phyloP scores from a whole-genome alignment of 1,284 basidiomycete species.

The Pseudozyma sp. region DNA sequence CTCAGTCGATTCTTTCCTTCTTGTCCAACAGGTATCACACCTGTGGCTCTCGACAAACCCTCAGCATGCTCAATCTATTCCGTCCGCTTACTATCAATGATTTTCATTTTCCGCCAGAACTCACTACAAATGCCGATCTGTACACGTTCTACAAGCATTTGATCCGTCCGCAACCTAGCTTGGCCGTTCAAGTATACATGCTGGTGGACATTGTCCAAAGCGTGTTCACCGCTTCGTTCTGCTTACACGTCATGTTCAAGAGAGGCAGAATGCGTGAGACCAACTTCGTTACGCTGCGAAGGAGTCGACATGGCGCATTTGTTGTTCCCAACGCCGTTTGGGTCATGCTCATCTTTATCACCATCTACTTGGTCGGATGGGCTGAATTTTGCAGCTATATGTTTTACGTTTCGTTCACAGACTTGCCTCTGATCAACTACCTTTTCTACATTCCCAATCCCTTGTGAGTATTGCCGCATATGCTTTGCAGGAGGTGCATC shows the following conservation, averaged over 20 bases:
- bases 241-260: constrained; percentile 12
- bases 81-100: background rate
- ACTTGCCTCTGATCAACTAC: constrained; percentile 10
- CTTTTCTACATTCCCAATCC: constrained; percentile 18
- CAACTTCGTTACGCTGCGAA: constrained; percentile 5
- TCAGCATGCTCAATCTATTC: too few species aligned
- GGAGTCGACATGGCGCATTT: constrained; percentile 12
- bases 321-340: constrained; percentile 27
- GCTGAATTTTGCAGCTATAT: constrained; percentile 8
- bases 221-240: constrained; percentile 11
- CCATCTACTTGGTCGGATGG: constrained; percentile 4
- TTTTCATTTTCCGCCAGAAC: background rate
- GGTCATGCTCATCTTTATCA: background rate
- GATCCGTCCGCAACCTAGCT: constrained; percentile 9
- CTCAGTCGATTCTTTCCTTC: too few species aligned
- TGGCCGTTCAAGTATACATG: constrained; percentile 23
- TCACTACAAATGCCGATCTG: constrained; percentile 13
- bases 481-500: too few species aligned
- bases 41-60: too few species aligned
- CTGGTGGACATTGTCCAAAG: constrained; percentile 18
- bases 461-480: background rate
- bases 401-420: constrained; percentile 1
- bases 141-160: constrained; percentile 2
- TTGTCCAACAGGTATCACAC: too few species aligned
- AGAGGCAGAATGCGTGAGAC: constrained; percentile 12